phyloP scores from a whole-genome alignment of 805 yeast genomes.

The Barnettozyma californica region DNA sequence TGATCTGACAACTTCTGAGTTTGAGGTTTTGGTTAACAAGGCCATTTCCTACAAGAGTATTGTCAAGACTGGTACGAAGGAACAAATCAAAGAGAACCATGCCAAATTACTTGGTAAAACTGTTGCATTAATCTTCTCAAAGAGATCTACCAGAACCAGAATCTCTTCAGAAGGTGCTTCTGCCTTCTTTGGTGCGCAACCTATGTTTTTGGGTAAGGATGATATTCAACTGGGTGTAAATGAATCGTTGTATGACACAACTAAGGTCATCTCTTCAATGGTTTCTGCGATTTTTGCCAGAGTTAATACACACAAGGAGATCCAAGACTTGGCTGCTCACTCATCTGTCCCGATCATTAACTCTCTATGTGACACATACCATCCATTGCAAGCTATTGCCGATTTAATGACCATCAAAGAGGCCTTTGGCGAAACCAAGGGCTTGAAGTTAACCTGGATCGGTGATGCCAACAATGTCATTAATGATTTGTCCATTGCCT shows the following conservation, averaged over 20 bases:
- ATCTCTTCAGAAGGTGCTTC: slow-evolving; percentile 94
- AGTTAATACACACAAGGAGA: slow-evolving; percentile 80
- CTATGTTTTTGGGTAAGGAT: slow-evolving; percentile 93
- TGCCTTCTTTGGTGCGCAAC: slow-evolving; percentile 87
- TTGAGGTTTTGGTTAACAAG: slow-evolving; percentile 61
- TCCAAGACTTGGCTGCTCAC: slow-evolving; percentile 67
- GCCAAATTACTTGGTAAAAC: slow-evolving; percentile 70
- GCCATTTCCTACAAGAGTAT: slow-evolving; percentile 64
- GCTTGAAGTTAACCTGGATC: slow-evolving; percentile 84
- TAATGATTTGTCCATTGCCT: slow-evolving; percentile 87
- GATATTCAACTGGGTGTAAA: slow-evolving; percentile 96
- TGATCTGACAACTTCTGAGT: slow-evolving; percentile 70
- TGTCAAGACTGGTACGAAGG: slow-evolving; percentile 49
- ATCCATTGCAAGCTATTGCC: slow-evolving; percentile 93
- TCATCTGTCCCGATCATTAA: slow-evolving; percentile 90
- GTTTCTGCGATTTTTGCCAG: slow-evolving; percentile 97
- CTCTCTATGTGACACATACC: slow-evolving; percentile 87
- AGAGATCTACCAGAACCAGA: slow-evolving; percentile 94
- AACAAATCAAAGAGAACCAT: slow-evolving; percentile 32
- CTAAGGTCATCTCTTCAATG: slow-evolving; percentile 90
- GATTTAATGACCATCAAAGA: slow-evolving; percentile 86
- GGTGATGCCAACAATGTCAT: slow-evolving; percentile 97
- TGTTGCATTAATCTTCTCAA: slow-evolving; percentile 78
- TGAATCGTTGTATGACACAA: slow-evolving; percentile 84
- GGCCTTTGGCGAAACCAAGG: slow-evolving; percentile 50